Percentiles rank a stretch among this genome's conserved stretches.
These are phyloP conservation scores for Peltaster fructicola DNA, from an alignment of 2,329 filamentous ascomycete species.

Conservation along the genomic window DNA sequence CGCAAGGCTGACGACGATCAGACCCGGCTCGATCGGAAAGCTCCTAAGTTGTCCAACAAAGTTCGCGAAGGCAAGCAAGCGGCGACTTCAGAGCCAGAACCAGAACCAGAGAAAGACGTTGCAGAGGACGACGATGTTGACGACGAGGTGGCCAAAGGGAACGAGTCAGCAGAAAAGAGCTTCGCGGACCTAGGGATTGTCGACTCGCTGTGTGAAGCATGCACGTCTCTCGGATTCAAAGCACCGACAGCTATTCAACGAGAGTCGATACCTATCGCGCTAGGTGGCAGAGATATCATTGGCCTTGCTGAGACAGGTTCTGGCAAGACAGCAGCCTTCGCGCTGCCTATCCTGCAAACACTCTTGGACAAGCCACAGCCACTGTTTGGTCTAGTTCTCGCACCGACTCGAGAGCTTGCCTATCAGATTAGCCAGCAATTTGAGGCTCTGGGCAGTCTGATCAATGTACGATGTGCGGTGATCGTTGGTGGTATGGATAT, in stretches of 20 bases:
- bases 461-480: conserved; percentile 72
- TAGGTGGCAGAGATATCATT: conserved; percentile 72
- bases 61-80: conserved; percentile 4
- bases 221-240: conserved; percentile 65
- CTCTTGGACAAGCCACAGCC: conserved; percentile 76
- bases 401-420: conserved; percentile 83
- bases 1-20: too few species aligned
- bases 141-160: conserved; percentile 20
- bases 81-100: conserved; percentile 1
- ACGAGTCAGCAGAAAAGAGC: conserved; percentile 28
- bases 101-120: conserved; percentile 3
- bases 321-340: conserved; percentile 92
- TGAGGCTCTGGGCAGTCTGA: conserved; percentile 70
- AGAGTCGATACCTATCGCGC: conserved; percentile 64
- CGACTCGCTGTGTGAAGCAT: conserved; percentile 77
- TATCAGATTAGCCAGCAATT: conserved; percentile 80
- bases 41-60: too few species aligned
- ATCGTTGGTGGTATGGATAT: conserved; percentile 83
- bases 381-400: conserved; percentile 75
- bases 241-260: conserved; percentile 76
- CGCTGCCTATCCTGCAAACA: conserved; percentile 77
- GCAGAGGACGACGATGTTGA: conserved; percentile 12
- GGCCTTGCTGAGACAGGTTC: conserved; percentile 88
- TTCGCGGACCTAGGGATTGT: conserved; percentile 64
- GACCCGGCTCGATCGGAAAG: too few species aligned